Evolutionary conservation across 495 filamentous ascomycete species (phyloP), one percentile per base, ranked within the genome.

Genomic region (Daldinia concentrica): DNA sequence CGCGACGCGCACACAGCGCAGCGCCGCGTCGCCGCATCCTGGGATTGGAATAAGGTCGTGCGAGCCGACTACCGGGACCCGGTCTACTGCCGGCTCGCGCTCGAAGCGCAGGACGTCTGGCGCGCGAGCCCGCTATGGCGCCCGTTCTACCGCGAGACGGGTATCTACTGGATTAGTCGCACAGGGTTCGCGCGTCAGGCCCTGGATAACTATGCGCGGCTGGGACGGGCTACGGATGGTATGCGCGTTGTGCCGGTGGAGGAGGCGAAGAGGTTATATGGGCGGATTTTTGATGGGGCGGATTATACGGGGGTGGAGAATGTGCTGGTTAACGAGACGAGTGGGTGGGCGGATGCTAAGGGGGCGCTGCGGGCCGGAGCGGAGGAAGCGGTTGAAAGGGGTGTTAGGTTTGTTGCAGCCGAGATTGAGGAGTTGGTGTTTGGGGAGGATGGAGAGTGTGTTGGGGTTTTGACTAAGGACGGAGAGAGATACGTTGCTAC

Each of bases 41-140:
- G 85, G 81, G 89, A 91, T 77, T 87, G 86, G 82, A 91, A 90
- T 73, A 90, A 91, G 70, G 86, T 90, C 15, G 77, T 91, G 19
- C 88, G 90, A 72, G 83, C 88, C 61, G 90, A 91, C 73, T 92
- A 91, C 77, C 77, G 80, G 36, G 83, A 89, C 70, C 76, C 81
- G 15, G 72, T 86, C 34, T 91, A 91, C 80, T 84, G 81, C 66
- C 63, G 79, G 52, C 80, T 90, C 11, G 89, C 85, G 17, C 78
- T 89, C 17, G 85, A 89, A 69, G 85, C 89, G 0, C 81, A 83
- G 52, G 81, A 85, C 41, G 76, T 82, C 29, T 91, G 87, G 84
- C 80, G 79, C 22, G 75, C 62, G 0, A 84, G 87, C 76, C 83
- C 86, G 4, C 74, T 89, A 1, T 89, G 82, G 78, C 74, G 79